Evolutionary conservation across 345 rosid species (phyloP).

Genomic region (Eutrema heterophyllum): DNA sequence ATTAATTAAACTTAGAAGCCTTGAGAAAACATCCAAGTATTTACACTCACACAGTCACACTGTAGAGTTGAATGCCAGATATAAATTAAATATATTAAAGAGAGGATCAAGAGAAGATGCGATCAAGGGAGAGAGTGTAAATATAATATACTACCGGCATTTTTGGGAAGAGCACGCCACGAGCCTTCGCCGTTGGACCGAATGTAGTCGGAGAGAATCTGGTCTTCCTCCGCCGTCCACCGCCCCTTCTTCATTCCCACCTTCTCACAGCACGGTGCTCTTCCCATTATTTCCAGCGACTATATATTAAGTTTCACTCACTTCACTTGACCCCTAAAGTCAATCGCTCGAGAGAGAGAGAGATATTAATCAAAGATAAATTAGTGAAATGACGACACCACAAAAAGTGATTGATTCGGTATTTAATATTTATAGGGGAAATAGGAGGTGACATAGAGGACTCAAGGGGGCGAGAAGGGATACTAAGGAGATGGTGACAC

Average conservation of each 20-base stretch:
- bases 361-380: background rate
- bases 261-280: slow-evolving; percentile 30
- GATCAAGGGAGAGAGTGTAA: background rate
- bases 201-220: slow-evolving; percentile 17
- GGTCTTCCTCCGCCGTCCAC: slow-evolving; percentile 29
- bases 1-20: too few relatives aligned
- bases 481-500: background rate
- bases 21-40: too few relatives aligned
- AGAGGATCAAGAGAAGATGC: background rate
- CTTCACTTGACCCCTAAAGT: background rate
- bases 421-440: background rate
- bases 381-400: background rate
- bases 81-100: too few relatives aligned
- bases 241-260: slow-evolving; percentile 21
- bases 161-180: slow-evolving; percentile 28
- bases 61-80: too few relatives aligned
- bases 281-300: slow-evolving; percentile 14
- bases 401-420: background rate
- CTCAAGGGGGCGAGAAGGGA: background rate
- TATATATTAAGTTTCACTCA: background rate
- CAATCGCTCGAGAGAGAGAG: background rate
- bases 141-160: slow-evolving; percentile 4
- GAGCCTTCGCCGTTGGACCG: slow-evolving; percentile 25
- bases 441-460: background rate
- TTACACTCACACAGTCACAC: too few relatives aligned